Conservation (phyloP, 768 basidiomycete genomes). For the Hirschioporus abietinus region DNA sequence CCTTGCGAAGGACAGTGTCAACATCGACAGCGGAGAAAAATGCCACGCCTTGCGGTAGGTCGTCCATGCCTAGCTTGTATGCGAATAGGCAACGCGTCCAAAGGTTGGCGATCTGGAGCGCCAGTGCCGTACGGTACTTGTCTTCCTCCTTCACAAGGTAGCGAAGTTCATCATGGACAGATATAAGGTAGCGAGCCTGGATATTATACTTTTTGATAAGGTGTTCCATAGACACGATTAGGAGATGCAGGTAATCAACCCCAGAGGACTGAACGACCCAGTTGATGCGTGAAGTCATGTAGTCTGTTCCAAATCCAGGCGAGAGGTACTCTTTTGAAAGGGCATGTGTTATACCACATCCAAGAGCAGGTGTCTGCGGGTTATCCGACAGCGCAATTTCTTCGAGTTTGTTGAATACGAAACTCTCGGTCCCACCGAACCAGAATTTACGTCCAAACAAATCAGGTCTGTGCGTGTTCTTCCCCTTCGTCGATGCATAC, state of each 20-base stretch:
- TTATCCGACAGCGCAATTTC: slow-evolving; percentile 83
- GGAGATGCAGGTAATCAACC: slow-evolving; percentile 94
- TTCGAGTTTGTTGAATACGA: slow-evolving; percentile 96
- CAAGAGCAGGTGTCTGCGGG: slow-evolving; percentile 89
- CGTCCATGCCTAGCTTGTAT: slow-evolving; percentile 90
- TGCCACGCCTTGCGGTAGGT: slow-evolving; percentile 90
- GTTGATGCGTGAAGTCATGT: slow-evolving; percentile 95
- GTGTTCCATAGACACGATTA: slow-evolving; percentile 93
- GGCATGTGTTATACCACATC: slow-evolving; percentile 90
- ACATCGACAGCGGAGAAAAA: slow-evolving; percentile 98
- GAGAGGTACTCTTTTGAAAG: slow-evolving; percentile 88
- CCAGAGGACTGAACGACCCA: slow-evolving; percentile 99
- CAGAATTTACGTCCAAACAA: slow-evolving; percentile 84
- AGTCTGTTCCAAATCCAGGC: slow-evolving; percentile 75
- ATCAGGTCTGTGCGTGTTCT: slow-evolving; percentile 70
- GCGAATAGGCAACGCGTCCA: slow-evolving; percentile 94
- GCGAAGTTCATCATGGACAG: slow-evolving; percentile 95
- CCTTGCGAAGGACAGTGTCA: slow-evolving; percentile 87
- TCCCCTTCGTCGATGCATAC: slow-evolving; percentile 91
- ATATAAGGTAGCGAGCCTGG: slow-evolving; percentile 88
- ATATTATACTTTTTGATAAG: slow-evolving; percentile 78
- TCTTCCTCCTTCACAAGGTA: slow-evolving; percentile 90
- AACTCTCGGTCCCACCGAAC: slow-evolving; percentile 96
- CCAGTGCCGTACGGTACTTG: slow-evolving; percentile 84
- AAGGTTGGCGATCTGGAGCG: slow-evolving; percentile 90